Conservation (phyloP, 257 asterid genomes). For the Przewalskia tangutica region DNA sequence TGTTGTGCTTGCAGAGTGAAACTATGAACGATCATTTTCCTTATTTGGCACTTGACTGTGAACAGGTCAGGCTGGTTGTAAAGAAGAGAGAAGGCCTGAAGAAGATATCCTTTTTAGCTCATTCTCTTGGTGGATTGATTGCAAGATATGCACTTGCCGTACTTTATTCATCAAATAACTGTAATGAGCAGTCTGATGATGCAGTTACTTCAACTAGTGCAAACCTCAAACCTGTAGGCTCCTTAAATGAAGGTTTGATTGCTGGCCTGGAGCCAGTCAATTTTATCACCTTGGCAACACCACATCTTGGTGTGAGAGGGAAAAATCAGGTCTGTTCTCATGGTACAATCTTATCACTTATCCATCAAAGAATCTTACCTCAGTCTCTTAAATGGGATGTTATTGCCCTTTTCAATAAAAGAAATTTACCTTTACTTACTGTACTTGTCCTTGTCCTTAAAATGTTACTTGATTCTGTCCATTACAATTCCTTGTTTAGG, state of each 20-base stretch:
- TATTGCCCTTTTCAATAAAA: background rate
- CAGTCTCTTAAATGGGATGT: background rate
- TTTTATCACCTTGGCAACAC: conserved; percentile 77
- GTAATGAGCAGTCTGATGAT: conserved; percentile 17
- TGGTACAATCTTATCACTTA: background rate
- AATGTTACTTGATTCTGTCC: background rate
- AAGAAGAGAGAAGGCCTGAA: conserved; percentile 43
- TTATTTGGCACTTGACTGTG: background rate
- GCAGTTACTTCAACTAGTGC: conserved; percentile 18
- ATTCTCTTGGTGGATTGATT: conserved; percentile 80
- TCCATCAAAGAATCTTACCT: background rate
- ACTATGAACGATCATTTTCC: background rate
- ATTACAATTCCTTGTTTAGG: background rate
- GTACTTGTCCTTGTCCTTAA: background rate
- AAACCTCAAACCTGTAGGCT: conserved; percentile 15
- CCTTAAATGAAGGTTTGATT: conserved; percentile 36
- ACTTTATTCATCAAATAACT: conserved; percentile 33
- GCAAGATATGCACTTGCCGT: conserved; percentile 71
- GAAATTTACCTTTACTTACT: background rate
- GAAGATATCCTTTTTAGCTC: conserved; percentile 80
- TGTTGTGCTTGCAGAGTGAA: background rate
- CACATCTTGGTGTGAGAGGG: conserved; percentile 88
- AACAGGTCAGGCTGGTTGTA: conserved; percentile 57
- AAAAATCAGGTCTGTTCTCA: conserved; percentile 55
- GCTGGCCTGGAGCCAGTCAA: conserved; percentile 72